Base-by-base conservation (phyloP, 306 rosid genomes). In the Potentilla sterilis region DNA sequence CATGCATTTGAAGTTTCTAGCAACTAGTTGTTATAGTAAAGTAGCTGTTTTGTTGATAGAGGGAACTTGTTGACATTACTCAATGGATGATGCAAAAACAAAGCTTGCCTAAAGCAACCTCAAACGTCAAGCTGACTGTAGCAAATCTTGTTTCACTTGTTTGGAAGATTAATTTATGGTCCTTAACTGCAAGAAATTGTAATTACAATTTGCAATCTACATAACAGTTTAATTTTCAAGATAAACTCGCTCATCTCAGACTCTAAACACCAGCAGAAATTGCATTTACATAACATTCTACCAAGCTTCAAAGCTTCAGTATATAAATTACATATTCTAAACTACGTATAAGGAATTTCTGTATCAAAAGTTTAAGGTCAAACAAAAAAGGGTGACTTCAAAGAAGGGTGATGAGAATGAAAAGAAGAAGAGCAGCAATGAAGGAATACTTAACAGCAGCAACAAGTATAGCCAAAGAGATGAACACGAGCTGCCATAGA, bases 371-470 rank as follows among this genome's bases (percentile, higher is more conserved):
- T 49, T 49, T 18, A 49, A 49, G 7, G 55, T 44, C 2, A 2
- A 32, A 47, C 6, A 19, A 57, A 22, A 12, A n/a, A 6, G 51
- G 35, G 5, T n/a, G 0, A 7, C 47, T 70, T 78, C 74, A 90
- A 1, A 89, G 89, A 52, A 91, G 87, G 24, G 96, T 79, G 28
- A 89, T 91, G 75, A 91, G 91, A 68, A 88, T 86, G 86, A 91
- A 89, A 78, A 93, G 18, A 16, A 91, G 91, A 79, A 91, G 83
- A 38, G 96, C 96, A 52, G 92, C 97, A 52, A 93, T 83, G 74
- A 89, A 85, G 42, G 98, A 89, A 82, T 93, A 93, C 80, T 93
- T 89, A 35, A 91, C 80, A 19, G 98, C 96, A n/a, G 97, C 96
- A 67, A 89, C 77, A 42, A 91, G 81, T 54, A 93, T 91, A n/a